These are phyloP conservation scores for Hemileccinum impolitum DNA, from an alignment of 768 basidiomycete genomes.

Conservation along the genomic window DNA sequence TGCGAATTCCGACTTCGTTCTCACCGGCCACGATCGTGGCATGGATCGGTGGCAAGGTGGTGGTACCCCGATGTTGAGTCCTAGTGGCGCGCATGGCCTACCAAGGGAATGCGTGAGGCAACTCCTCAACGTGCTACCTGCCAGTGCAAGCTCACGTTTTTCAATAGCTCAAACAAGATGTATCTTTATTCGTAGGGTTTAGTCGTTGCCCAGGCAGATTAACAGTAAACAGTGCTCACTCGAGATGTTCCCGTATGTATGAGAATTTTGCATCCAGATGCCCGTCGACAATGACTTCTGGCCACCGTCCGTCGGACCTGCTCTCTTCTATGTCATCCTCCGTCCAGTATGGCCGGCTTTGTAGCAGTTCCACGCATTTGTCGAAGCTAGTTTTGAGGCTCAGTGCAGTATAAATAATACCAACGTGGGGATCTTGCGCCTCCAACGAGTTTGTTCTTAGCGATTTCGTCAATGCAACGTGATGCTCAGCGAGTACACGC, in stretches of 20 bases:
- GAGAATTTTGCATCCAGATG: slow-evolving; percentile 67
- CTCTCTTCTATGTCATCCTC: slow-evolving; percentile 36
- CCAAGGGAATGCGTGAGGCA: neutral
- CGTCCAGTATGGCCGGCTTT: slow-evolving; percentile 42
- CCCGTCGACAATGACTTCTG: slow-evolving; percentile 71
- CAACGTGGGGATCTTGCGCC: slow-evolving; percentile 61
- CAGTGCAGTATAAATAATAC: slow-evolving; percentile 79
- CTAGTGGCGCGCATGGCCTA: slow-evolving; percentile 75
- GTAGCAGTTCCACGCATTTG: slow-evolving; percentile 59
- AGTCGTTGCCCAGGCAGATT: neutral
- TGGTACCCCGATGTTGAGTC: slow-evolving; percentile 42
- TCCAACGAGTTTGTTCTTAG: slow-evolving; percentile 36
- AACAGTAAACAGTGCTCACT: slow-evolving; percentile 43
- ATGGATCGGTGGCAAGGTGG: slow-evolving; percentile 56
- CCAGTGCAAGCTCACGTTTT: slow-evolving; percentile 68
- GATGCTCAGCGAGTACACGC: slow-evolving; percentile 85
- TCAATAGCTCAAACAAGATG: slow-evolving; percentile 84
- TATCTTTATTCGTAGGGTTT: slow-evolving; percentile 49
- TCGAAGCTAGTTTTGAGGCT: slow-evolving; percentile 68
- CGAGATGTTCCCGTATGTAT: slow-evolving; percentile 84
- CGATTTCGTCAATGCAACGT: slow-evolving; percentile 73
- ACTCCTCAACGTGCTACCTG: neutral
- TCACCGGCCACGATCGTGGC: slow-evolving; percentile 75
- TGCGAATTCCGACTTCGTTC: slow-evolving; percentile 73
- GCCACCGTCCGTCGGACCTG: slow-evolving; percentile 40